phyloP scores from a whole-genome alignment of 2,329 filamentous ascomycete genomes.

The Rhynchosporium graminicola region DNA sequence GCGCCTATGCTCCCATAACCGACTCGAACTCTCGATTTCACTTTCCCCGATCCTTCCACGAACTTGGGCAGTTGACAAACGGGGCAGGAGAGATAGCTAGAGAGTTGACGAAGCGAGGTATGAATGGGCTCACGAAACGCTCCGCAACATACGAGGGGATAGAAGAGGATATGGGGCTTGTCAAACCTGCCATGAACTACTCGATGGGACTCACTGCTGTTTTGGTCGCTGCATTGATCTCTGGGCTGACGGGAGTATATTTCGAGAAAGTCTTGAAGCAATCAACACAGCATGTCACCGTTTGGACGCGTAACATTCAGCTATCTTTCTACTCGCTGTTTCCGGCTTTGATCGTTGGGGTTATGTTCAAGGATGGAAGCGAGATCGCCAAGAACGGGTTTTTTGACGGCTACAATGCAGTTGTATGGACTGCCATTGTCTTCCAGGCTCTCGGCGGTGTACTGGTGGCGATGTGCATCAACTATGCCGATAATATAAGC shows the following conservation, averaged over 20 bases:
- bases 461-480: conserved; percentile 78
- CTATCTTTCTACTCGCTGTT: conserved; percentile 93
- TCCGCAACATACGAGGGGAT: conserved; percentile 94
- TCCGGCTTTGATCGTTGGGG: conserved; percentile 81
- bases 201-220: conserved; percentile 79
- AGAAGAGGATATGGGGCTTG: conserved; percentile 58
- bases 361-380: conserved; percentile 83
- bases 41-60: conserved; percentile 78
- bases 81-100: conserved; percentile 51
- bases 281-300: conserved; percentile 69
- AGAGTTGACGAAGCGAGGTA: conserved; percentile 53
- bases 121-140: conserved; percentile 54
- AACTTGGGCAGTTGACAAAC: conserved; percentile 66
- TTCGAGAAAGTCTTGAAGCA: conserved; percentile 93
- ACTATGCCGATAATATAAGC: conserved; percentile 83
- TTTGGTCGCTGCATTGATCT: conserved; percentile 74
- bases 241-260: conserved; percentile 81
- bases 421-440: conserved; percentile 83
- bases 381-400: conserved; percentile 84
- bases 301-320: conserved; percentile 96
- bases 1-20: conserved; percentile 61
- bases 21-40: conserved; percentile 59
- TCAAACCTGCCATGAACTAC: conserved; percentile 65
- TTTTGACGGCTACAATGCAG: conserved; percentile 90
- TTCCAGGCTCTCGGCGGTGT: conserved; percentile 85